Conservation (phyloP, 345 rosid species). For the Dovyalis caffra region DNA sequence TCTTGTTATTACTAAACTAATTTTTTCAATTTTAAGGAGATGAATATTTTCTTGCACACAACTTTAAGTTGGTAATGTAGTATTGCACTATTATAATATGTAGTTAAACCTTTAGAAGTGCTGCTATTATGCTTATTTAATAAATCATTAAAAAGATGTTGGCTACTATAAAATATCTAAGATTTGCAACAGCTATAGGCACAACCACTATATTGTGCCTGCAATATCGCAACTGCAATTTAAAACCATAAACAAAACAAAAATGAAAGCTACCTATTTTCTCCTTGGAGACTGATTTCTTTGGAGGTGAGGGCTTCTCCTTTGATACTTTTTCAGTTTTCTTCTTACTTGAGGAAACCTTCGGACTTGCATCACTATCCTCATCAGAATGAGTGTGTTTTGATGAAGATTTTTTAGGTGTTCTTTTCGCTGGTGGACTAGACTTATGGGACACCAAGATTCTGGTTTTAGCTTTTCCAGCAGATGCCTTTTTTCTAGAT, state of each 20-base stretch:
- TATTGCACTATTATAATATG: background rate
- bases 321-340: constrained; percentile 29
- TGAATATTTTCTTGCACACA: background rate
- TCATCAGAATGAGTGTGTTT: constrained; percentile 50
- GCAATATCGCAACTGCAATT: background rate
- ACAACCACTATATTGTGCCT: background rate
- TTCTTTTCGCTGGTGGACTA: constrained; percentile 47
- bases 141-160: too few relatives aligned
- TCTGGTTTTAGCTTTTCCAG: constrained; percentile 56
- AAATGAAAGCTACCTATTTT: constrained; percentile 44
- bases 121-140: background rate
- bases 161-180: too few relatives aligned
- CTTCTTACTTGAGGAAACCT: constrained; percentile 60
- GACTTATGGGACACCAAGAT: constrained; percentile 30
- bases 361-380: constrained; percentile 57
- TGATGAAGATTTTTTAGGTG: constrained; percentile 47
- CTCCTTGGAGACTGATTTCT: constrained; percentile 62
- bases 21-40: background rate
- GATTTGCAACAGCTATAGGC: too few relatives aligned
- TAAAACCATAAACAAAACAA: background rate
- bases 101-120: background rate
- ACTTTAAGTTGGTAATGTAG: background rate
- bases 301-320: constrained; percentile 48
- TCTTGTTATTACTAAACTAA: background rate
- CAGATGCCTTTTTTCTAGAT: constrained; percentile 49